phyloP scores from a whole-genome alignment of 1,284 basidiomycete genomes.

The Cutaneotrichosporon arboriforme region DNA sequence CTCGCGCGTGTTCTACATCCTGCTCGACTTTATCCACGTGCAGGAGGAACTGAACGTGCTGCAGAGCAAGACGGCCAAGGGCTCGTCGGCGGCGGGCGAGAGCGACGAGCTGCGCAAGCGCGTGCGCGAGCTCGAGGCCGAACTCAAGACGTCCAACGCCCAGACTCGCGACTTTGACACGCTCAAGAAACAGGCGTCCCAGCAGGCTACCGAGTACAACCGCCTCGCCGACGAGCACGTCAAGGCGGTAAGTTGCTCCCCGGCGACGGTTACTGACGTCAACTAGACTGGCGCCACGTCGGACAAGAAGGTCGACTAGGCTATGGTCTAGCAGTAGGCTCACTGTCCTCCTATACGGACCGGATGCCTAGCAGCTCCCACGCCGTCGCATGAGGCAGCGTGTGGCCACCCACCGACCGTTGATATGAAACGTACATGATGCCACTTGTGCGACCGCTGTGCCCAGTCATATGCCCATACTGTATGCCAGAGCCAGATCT shows the following conservation, averaged over 20 bases:
- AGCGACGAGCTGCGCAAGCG: slow-evolving; percentile 56
- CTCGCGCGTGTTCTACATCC: slow-evolving; percentile 84
- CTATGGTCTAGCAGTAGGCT: background rate
- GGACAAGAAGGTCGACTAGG: slow-evolving; percentile 51
- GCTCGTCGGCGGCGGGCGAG: slow-evolving; percentile 43
- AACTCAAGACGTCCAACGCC: slow-evolving; percentile 52
- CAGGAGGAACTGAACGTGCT: slow-evolving; percentile 81
- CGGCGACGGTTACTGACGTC: background rate
- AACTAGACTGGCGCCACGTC: slow-evolving; percentile 57
- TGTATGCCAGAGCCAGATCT: too few species aligned
- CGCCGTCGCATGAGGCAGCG: too few species aligned
- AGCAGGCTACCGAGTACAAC: slow-evolving; percentile 73
- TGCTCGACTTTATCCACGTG: slow-evolving; percentile 80
- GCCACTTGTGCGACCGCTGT: too few species aligned
- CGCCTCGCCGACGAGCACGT: slow-evolving; percentile 72
- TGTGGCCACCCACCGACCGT: too few species aligned
- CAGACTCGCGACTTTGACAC: slow-evolving; percentile 63
- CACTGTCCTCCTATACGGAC: too few species aligned
- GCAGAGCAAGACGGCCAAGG: slow-evolving; percentile 58
- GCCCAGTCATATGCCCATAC: too few species aligned
- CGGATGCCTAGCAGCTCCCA: too few species aligned
- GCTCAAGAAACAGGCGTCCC: slow-evolving; percentile 73
- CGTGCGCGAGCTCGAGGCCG: slow-evolving; percentile 62
- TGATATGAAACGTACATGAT: too few species aligned
- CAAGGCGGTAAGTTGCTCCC: slow-evolving; percentile 48